A percentile compares a stretch with the other conserved stretches of the same genome.
Conservation (phyloP, 78 protist genomes). For the Protostelium mycophagum region DNA sequence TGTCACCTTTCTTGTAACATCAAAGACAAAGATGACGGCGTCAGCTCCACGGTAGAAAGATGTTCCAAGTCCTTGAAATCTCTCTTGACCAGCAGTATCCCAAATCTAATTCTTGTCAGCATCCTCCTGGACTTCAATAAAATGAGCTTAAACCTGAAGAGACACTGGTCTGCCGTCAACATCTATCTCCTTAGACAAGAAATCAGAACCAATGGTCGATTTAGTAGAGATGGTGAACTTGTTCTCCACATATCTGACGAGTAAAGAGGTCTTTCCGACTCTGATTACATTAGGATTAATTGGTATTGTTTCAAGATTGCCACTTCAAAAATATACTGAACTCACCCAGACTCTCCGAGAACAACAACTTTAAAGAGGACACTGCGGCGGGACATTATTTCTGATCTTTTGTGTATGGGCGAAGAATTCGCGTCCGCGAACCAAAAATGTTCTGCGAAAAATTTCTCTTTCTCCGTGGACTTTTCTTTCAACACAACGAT, state of each 20-base stretch:
- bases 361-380: slow-evolving; percentile 5
- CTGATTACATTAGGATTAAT: neutral
- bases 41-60: slow-evolving; percentile 67
- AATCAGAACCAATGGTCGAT: slow-evolving; percentile 1
- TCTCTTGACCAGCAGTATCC: slow-evolving; percentile 86
- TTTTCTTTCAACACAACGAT: too few relatives aligned
- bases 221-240: neutral
- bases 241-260: slow-evolving; percentile 15
- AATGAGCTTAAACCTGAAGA: neutral
- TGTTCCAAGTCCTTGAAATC: slow-evolving; percentile 68
- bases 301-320: neutral
- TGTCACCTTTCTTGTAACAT: slow-evolving; percentile 15
- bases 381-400: neutral
- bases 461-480: too few relatives aligned
- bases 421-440: too few relatives aligned
- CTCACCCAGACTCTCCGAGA: slow-evolving; percentile 18
- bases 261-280: slow-evolving; percentile 18
- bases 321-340: neutral
- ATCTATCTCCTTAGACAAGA: slow-evolving; percentile 2
- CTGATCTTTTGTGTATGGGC: too few relatives aligned
- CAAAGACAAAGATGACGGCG: slow-evolving; percentile 50
- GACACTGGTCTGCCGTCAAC: neutral
- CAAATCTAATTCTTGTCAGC: slow-evolving; percentile 1
- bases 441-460: too few relatives aligned
- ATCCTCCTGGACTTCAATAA: neutral